Conservation (phyloP, 805 yeast genomes). For the Saccharomycodes ludwigii region DNA sequence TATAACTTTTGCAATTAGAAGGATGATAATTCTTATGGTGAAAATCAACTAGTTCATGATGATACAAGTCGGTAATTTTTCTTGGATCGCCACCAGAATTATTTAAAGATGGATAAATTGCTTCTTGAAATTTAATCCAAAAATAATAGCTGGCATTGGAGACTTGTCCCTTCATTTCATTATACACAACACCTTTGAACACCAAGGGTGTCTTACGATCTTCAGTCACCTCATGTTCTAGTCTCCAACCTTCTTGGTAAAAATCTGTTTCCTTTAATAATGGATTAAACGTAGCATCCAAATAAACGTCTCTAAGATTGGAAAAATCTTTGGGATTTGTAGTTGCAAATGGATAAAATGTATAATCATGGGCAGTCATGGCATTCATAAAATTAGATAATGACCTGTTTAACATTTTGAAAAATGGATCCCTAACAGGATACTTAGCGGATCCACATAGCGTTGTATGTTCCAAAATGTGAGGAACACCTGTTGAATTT, state of each 20-base stretch:
- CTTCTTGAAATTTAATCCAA: slow-evolving; percentile 73
- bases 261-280: slow-evolving; percentile 69
- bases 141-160: slow-evolving; percentile 78
- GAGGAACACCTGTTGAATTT: slow-evolving; percentile 90
- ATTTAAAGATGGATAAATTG: slow-evolving; percentile 72
- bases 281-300: slow-evolving; percentile 81
- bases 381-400: slow-evolving; percentile 96
- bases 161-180: slow-evolving; percentile 97
- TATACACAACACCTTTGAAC: slow-evolving; percentile 93
- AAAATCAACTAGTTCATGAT: slow-evolving; percentile 67
- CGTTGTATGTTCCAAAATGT: slow-evolving; percentile 91
- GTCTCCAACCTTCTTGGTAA: slow-evolving; percentile 94
- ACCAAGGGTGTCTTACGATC: slow-evolving; percentile 50
- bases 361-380: slow-evolving; percentile 95
- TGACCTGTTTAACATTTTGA: slow-evolving; percentile 93
- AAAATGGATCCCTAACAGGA: slow-evolving; percentile 95
- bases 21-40: slow-evolving; percentile 78
- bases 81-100: slow-evolving; percentile 94
- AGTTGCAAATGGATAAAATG: slow-evolving; percentile 92
- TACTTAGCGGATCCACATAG: slow-evolving; percentile 84
- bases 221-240: slow-evolving; percentile 54
- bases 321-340: slow-evolving; percentile 73
- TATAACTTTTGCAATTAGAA: slow-evolving; percentile 72
- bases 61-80: slow-evolving; percentile 57
- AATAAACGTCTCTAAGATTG: slow-evolving; percentile 76